Percentiles rank a stretch among this genome's conserved stretches.
phyloP scores from a whole-genome alignment of 176 grass and related monocot genomes.

The Stipa capillata region DNA sequence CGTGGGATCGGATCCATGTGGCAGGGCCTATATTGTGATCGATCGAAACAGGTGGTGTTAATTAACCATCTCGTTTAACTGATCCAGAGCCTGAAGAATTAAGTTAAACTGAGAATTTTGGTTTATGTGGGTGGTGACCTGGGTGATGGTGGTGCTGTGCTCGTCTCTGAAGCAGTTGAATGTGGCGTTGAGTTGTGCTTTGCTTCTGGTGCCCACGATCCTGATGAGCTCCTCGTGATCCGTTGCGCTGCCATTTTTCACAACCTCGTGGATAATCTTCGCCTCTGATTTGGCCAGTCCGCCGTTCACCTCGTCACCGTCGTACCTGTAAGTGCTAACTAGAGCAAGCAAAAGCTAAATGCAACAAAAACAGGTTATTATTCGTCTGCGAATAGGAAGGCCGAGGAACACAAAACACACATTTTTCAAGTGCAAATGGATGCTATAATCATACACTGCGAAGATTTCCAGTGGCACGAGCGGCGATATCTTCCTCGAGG shows the following conservation, averaged over 20 bases:
- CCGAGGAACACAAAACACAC: neutral
- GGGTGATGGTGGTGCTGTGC: conserved; percentile 32
- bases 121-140: neutral
- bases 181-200: conserved; percentile 57
- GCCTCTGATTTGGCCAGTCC: conserved; percentile 54
- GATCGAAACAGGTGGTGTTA: neutral
- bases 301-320: conserved; percentile 45
- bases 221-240: conserved; percentile 57
- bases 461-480: conserved; percentile 40
- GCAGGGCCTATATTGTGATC: conserved; percentile 51
- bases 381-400: neutral
- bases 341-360: conserved; percentile 56
- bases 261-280: conserved; percentile 34
- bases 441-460: conserved; percentile 14
- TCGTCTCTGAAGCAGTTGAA: conserved; percentile 60
- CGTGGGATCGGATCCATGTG: conserved; percentile 9
- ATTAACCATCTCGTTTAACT: neutral
- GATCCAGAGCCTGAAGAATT: neutral
- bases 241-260: conserved; percentile 8
- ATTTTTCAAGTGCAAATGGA: too few relatives aligned
- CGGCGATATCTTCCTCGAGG: conserved; percentile 80
- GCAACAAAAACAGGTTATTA: neutral
- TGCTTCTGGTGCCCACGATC: conserved; percentile 80
- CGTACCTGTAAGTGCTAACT: conserved; percentile 63
- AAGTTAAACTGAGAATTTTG: neutral